Percentiles rank a stretch among this genome's conserved stretches.
Conservation (phyloP, 495 filamentous ascomycete genomes). For the Penicillium subrubescens region DNA sequence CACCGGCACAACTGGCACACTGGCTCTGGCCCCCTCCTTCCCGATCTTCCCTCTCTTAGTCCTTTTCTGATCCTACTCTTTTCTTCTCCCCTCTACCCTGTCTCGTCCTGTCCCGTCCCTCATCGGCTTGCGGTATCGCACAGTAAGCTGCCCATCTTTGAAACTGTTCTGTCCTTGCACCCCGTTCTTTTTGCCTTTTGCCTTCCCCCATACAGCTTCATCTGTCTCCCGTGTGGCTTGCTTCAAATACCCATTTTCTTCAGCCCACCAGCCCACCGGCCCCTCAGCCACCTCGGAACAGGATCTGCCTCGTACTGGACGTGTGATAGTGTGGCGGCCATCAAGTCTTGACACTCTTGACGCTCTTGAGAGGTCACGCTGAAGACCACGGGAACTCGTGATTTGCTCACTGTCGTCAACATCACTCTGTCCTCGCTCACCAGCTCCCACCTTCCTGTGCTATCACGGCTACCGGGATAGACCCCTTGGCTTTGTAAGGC, state of each 20-base stretch:
- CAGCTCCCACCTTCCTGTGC: neutral
- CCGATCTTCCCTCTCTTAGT: neutral
- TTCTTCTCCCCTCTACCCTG: slow-evolving; percentile 2
- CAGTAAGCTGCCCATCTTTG: slow-evolving; percentile 10
- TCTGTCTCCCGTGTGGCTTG: neutral
- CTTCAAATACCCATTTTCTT: neutral
- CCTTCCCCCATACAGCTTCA: neutral
- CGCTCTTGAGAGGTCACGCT: neutral
- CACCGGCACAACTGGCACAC: no score
- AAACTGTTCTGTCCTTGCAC: neutral
- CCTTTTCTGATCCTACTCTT: neutral
- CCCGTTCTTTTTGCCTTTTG: neutral
- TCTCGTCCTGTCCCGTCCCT: neutral
- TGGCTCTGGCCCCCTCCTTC: neutral
- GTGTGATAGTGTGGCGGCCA: neutral
- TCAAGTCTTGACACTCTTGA: neutral
- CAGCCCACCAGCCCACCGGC: neutral
- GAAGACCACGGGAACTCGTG: neutral
- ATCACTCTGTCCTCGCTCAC: neutral
- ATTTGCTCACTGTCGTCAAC: neutral
- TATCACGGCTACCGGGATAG: neutral
- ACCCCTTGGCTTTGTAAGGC: slow-evolving; percentile 17
- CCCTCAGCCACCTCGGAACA: neutral
- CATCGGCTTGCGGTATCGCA: slow-evolving; percentile 13
- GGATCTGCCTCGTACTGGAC: neutral